These are phyloP conservation scores for Prunus mume DNA, from an alignment of 306 rosid genomes.

Conservation along the genomic window DNA sequence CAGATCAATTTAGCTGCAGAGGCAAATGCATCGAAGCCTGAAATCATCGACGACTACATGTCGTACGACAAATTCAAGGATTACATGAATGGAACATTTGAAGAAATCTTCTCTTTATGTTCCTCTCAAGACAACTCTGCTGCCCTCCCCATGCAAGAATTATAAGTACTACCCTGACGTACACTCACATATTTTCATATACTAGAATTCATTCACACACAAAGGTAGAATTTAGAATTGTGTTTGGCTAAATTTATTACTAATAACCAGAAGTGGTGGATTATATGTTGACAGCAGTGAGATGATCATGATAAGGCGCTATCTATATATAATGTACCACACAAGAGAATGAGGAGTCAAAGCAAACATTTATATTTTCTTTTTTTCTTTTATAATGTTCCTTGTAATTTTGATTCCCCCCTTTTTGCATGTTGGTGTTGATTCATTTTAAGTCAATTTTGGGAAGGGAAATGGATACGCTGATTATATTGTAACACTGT, in stretches of 20 bases:
- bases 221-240: constrained; percentile 27
- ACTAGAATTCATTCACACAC: constrained; percentile 44
- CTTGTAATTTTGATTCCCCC: constrained; percentile 8
- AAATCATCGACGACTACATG: constrained; percentile 52
- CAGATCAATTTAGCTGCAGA: constrained; percentile 53
- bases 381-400: constrained; percentile 4
- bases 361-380: constrained; percentile 12
- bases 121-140: constrained; percentile 53
- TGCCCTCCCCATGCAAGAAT: constrained; percentile 55
- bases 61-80: constrained; percentile 52
- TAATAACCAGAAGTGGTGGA: constrained; percentile 43
- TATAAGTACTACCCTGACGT: constrained; percentile 28
- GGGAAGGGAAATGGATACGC: constrained; percentile 22
- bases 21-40: constrained; percentile 47
- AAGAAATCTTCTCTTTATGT: constrained; percentile 77
- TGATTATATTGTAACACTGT: neutral
- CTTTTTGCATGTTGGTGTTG: constrained; percentile 14
- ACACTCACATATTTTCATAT: constrained; percentile 18
- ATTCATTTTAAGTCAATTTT: constrained; percentile 15
- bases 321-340: constrained; percentile 29
- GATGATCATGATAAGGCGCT: constrained; percentile 20
- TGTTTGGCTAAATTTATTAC: constrained; percentile 25
- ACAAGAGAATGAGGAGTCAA: constrained; percentile 34
- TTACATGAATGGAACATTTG: constrained; percentile 67
- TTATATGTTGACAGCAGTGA: constrained; percentile 33